Conservation (phyloP, 306 rosid species). For the Castanopsis chinensis region DNA sequence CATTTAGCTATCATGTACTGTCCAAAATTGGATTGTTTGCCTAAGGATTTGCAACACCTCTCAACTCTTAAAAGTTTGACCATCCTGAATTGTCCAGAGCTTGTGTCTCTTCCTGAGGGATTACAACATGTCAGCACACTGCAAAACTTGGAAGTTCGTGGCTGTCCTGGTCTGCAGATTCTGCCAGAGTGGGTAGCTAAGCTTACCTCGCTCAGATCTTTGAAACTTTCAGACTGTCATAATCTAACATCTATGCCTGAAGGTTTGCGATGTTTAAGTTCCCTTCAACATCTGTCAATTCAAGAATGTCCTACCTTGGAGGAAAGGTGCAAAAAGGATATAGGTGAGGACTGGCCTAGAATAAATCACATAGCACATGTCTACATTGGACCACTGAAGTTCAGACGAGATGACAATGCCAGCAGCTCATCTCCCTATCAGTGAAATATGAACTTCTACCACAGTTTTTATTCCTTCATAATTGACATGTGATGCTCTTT, state of each 20-base stretch:
- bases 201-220: conserved; percentile 18
- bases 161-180: conserved; percentile 2
- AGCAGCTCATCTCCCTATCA: conserved; percentile 6
- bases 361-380: conserved; percentile 15
- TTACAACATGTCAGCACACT: conserved; percentile 9
- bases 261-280: conserved; percentile 6
- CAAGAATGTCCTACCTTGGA: conserved; percentile 21
- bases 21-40: conserved; percentile 12
- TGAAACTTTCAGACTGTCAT: conserved; percentile 23
- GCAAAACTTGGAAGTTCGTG: conserved; percentile 26
- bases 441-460: not conserved
- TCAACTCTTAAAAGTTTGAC: conserved; percentile 20
- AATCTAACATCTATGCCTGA: conserved; percentile 13
- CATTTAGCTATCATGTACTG: conserved; percentile 28
- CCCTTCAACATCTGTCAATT: conserved; percentile 28
- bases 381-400: conserved; percentile 16
- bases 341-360: conserved; percentile 15
- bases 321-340: conserved; percentile 17
- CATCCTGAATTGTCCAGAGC: conserved; percentile 17
- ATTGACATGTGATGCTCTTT: no score
- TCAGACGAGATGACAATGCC: not conserved
- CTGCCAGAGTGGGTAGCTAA: conserved; percentile 20
- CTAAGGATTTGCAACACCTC: not conserved
- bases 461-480: no score
- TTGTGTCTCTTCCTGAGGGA: conserved; percentile 17